These are phyloP conservation scores for Marvania coccoides DNA, from an alignment of 139 green algal genomes.

Conservation along the genomic window DNA sequence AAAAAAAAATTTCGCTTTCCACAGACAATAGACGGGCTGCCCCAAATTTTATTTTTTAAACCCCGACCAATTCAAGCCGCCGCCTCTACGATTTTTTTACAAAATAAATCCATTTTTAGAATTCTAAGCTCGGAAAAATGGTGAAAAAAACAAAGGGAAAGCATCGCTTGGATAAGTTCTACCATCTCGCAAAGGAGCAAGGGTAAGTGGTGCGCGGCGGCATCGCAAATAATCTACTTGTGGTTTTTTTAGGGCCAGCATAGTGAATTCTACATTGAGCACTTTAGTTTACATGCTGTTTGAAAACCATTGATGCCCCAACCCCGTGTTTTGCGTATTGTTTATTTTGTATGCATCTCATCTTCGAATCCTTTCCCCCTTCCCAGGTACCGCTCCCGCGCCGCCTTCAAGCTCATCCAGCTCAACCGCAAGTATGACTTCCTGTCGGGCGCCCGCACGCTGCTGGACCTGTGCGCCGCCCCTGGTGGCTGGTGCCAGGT, in stretches of 20 bases:
- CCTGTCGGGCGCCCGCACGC: constrained; percentile 56
- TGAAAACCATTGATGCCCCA: not conserved
- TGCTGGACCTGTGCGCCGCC: constrained; percentile 96
- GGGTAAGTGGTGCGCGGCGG: constrained; percentile 41
- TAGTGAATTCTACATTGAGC: not conserved
- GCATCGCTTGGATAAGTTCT: constrained; percentile 94
- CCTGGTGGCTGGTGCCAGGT: constrained; percentile 90
- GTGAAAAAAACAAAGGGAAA: constrained; percentile 75
- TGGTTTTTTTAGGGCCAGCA: too few relatives aligned
- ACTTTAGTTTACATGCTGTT: not conserved
- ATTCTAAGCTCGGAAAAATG: not conserved
- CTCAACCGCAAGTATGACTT: constrained; percentile 97
- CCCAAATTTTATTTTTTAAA: too few relatives aligned
- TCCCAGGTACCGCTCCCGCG: constrained; percentile 87
- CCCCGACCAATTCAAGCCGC: too few relatives aligned
- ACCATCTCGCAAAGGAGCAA: constrained; percentile 98
- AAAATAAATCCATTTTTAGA: not conserved
- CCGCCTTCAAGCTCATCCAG: constrained; percentile 99
- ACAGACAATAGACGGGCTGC: too few relatives aligned
- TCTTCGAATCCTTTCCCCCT: not conserved
- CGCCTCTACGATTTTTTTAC: too few relatives aligned
- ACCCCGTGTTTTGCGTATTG: not conserved
- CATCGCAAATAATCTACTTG: too few relatives aligned
- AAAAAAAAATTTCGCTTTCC: too few relatives aligned
- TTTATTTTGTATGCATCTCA: not conserved